Conservation (phyloP, 148 eudicot species). For the Selenicereus undatus region DNA sequence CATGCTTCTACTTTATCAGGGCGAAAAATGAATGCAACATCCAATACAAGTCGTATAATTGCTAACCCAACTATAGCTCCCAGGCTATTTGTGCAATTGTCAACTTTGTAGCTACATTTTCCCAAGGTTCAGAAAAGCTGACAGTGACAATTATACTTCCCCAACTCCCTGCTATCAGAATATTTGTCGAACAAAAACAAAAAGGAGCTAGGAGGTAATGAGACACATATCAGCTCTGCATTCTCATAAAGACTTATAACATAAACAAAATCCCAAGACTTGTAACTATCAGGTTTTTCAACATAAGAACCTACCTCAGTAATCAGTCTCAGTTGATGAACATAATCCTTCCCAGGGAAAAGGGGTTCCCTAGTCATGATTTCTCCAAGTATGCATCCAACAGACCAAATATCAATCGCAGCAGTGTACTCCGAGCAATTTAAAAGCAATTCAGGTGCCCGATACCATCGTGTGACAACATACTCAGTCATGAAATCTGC, state of each 20-base stretch:
- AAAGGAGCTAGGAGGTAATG: not conserved
- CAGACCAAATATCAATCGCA: slow-evolving; percentile 94
- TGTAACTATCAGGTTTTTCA: not conserved
- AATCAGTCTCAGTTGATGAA: slow-evolving; percentile 71
- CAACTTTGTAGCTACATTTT: not conserved
- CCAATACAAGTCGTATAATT: not conserved
- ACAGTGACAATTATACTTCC: not conserved
- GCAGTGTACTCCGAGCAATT: slow-evolving; percentile 79
- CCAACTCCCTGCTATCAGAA: not conserved
- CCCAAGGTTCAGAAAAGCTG: not conserved
- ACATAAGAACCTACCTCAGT: slow-evolving; percentile 57
- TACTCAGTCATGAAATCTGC: slow-evolving; percentile 89
- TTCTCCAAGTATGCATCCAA: slow-evolving; percentile 89
- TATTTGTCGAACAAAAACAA: not conserved
- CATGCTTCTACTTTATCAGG: not conserved
- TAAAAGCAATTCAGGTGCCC: slow-evolving; percentile 82
- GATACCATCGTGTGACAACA: slow-evolving; percentile 89
- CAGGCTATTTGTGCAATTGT: not conserved
- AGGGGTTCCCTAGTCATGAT: slow-evolving; percentile 68
- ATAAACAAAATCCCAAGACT: not conserved
- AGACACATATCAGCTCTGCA: not conserved
- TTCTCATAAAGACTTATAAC: not conserved
- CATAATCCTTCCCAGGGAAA: slow-evolving; percentile 83
- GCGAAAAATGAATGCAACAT: not conserved
- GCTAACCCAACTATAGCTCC: not conserved